Evolutionary conservation across 2,329 filamentous ascomycete genomes (phyloP), one percentile per base, ranked within the genome.

Genomic region (Thermoascus crustaceus): DNA sequence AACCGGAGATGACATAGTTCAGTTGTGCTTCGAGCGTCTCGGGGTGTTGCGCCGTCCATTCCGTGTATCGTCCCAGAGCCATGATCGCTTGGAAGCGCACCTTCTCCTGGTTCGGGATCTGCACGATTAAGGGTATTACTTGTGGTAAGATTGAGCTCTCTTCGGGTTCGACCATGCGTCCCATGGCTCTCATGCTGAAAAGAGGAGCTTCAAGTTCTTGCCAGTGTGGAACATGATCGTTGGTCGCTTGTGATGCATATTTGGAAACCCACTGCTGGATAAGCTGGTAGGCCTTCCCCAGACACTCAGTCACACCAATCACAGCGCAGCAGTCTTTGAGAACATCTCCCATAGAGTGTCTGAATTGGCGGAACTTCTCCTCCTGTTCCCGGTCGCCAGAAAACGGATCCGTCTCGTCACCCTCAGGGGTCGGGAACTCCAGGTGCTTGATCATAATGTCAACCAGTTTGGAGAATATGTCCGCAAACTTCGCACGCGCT

Each of bases 41-140:
- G 0, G 89, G 85, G 53, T 98, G 91, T 31, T 86, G 80, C 4
- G 91, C 79, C 0, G 93, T 98, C 91, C 91, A 98, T 60, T 96
- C 89, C 0, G 93, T 98, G 57, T 98, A 98, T 43, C 91, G 77
- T 23, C 87, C 91, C 14, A 98, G 75, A 3, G 93, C 88, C 87
- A 98, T 95, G 53, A 96, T 94, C 4, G 89, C 89, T 43, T 94
- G 89, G 63, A 98, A 98, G 5, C 88, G 85, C n/a, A 98, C 75
- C 67, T 96, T 98, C 63, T 96, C 86, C 52, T 98, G 91, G 53
- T 85, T 81, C 0, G 91, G 91, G 41, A 98, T 94, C 55, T 93
- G 85, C 7, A 94, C 86, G 43, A 98, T 78, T 38, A 98, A 71
- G 11, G 88, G 88, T 66, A 98, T 94, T 10, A 98, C 78, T 54